Evolutionary conservation across 805 yeast species (phyloP), one percentile per base, ranked within the genome.

Genomic region (Teunomyces kruisii): DNA sequence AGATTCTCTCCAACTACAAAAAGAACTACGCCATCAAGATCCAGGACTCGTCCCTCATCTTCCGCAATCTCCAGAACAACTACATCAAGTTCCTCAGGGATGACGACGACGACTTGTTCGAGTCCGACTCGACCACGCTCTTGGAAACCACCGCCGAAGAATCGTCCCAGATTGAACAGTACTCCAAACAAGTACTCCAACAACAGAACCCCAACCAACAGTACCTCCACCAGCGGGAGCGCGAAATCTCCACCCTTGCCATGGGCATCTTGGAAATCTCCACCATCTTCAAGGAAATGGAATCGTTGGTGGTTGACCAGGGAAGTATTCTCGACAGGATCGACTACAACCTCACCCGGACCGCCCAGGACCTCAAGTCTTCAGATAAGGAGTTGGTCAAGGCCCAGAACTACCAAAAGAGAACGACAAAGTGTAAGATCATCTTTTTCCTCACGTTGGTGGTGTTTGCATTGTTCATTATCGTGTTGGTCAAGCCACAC

Each of bases 251-350:
- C 27, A 86, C 86, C 53, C 76, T 94, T 43, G 98, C 99, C 3
- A 88, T 88, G 72, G 96, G 97, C 42, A 96, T 94, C 37, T 70
- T 92, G 32, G 99, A 94, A 61, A 88, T 94, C 1, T 86, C 95
- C 26, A 88, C 92, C 1, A 92, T 94, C 37, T 94, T 94, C 71
- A 86, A 86, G 61, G 98, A 94, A 58, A 79, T 94, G 79, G 97
- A 95, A 58, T 80, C 83, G 31, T 74, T 94, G 76, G 88, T 94
- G 35, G 86, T 94, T 45, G 98, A 94, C 58, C 99, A 94, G 66
- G 99, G 99, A 1, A 88, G 97, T 0, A 77, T 94, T 36, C 74
- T 94, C 48, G 99, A 94, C 65, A 73, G 97, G 53, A 92, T 94
- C 45, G 99, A 92, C 65, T 94, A 92, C 63, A 94, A 94, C 60